Evolutionary conservation across 495 filamentous ascomycete species (phyloP).

Genomic region (Penicillium ucsense): DNA sequence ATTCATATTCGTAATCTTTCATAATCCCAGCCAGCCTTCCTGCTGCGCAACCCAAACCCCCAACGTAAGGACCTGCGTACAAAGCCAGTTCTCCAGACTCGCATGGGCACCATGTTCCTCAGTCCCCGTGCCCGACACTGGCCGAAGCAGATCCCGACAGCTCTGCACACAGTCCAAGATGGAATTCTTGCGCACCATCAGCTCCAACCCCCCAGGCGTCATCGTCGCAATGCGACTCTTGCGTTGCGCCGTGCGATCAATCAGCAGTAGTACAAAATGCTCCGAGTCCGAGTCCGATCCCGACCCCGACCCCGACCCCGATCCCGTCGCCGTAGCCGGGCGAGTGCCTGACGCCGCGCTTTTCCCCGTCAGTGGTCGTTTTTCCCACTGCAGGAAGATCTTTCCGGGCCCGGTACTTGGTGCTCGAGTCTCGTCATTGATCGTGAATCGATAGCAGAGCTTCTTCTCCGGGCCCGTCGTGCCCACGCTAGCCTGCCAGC

Average conservation of each 20-base stretch:
- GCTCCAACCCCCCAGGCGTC: conserved; percentile 13
- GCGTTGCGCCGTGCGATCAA: conserved; percentile 13
- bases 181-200: conserved; percentile 15
- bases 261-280: conserved; percentile 15
- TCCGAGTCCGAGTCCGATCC: neutral
- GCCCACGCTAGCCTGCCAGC: conserved; percentile 9
- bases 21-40: conserved; percentile 23
- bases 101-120: conserved; percentile 3
- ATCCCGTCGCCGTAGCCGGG: too few species aligned
- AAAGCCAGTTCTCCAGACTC: conserved; percentile 19
- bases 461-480: conserved; percentile 2
- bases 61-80: conserved; percentile 25
- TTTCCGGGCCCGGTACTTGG: conserved; percentile 1
- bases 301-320: too few species aligned
- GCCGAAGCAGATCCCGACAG: conserved; percentile 12
- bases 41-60: conserved; percentile 25
- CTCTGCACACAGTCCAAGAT: conserved; percentile 12
- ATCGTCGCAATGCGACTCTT: conserved; percentile 21
- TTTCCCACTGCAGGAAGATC: conserved; percentile 19
- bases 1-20: neutral
- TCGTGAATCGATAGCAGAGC: conserved; percentile 13
- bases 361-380: neutral
- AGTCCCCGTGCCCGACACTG: neutral
- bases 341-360: neutral
- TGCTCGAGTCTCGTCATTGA: conserved; percentile 3